Evolutionary conservation across 257 asterid species (phyloP).

Genomic region (Cynanchum wilfordii): DNA sequence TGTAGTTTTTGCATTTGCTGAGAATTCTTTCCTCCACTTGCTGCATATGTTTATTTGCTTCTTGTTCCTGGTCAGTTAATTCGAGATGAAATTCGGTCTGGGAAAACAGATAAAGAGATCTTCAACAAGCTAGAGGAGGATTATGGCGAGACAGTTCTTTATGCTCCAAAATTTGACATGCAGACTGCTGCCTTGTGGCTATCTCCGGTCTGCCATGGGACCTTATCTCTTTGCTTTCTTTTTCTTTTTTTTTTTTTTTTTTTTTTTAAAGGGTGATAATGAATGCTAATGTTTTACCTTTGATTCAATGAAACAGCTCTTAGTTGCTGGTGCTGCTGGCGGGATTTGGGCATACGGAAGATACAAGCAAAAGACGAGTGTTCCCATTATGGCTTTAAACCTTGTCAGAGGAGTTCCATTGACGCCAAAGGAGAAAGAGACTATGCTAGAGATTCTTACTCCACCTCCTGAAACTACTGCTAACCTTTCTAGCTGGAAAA

Average conservation of each 20-base stretch:
- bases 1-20: background rate
- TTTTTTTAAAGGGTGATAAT: background rate
- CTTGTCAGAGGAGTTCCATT: conserved; percentile 79
- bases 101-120: conserved; percentile 83
- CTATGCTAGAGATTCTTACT: conserved; percentile 82
- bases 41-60: background rate
- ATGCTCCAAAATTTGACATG: conserved; percentile 80
- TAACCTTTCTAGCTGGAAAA: conserved; percentile 59
- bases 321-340: conserved; percentile 74
- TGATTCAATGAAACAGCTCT: conserved; percentile 35
- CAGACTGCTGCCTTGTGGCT: conserved; percentile 96
- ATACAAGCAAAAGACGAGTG: conserved; percentile 66
- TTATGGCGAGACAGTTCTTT: conserved; percentile 88
- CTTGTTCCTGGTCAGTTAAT: conserved; percentile 41
- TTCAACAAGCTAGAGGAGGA: conserved; percentile 80
- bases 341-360: conserved; percentile 75
- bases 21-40: background rate
- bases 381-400: conserved; percentile 83
- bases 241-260: background rate
- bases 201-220: conserved; percentile 58
- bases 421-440: conserved; percentile 77
- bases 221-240: background rate
- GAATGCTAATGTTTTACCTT: conserved; percentile 11
- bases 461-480: conserved; percentile 50
- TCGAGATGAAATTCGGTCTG: conserved; percentile 66